A percentile compares a stretch with the other conserved stretches of the same genome.
Conservation (phyloP, 2,329 filamentous ascomycete species). For the Sporothrix variecibatus region DNA sequence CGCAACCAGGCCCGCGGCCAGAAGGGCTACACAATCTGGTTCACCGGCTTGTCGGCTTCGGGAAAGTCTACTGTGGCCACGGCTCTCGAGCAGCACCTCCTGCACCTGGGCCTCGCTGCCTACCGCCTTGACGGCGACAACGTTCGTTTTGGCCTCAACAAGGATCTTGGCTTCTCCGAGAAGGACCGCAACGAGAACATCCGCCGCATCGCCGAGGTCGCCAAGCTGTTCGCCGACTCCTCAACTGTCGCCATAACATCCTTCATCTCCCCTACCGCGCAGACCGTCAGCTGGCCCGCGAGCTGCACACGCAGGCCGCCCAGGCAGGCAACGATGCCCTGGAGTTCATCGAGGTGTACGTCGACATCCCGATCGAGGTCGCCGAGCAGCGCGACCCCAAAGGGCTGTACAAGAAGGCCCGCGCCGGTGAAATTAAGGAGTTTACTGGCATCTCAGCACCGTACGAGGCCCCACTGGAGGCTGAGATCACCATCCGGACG, state of each 20-base stretch:
- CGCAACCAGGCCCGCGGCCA: constrained; percentile 76
- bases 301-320: constrained; percentile 68
- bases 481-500: constrained; percentile 86
- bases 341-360: constrained; percentile 89
- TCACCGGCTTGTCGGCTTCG: constrained; percentile 92
- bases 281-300: constrained; percentile 79
- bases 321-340: constrained; percentile 66
- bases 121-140: constrained; percentile 99
- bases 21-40: constrained; percentile 92
- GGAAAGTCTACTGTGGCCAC: constrained; percentile 97
- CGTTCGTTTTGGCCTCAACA: constrained; percentile 96
- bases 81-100: constrained; percentile 93
- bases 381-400: constrained; percentile 96
- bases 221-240: constrained; percentile 93
- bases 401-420: constrained; percentile 95
- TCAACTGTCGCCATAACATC: constrained; percentile 87
- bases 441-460: constrained; percentile 96
- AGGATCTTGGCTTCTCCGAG: constrained; percentile 93
- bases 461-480: constrained; percentile 83
- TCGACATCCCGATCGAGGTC: constrained; percentile 87
- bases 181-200: constrained; percentile 97
- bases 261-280: constrained; percentile 93
- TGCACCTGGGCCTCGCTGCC: constrained; percentile 77
- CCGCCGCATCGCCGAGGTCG: constrained; percentile 89
- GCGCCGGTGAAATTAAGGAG: constrained; percentile 91